phyloP scores from a whole-genome alignment of 169 alveolate genomes.

The Cryptosporidium ubiquitum region DNA sequence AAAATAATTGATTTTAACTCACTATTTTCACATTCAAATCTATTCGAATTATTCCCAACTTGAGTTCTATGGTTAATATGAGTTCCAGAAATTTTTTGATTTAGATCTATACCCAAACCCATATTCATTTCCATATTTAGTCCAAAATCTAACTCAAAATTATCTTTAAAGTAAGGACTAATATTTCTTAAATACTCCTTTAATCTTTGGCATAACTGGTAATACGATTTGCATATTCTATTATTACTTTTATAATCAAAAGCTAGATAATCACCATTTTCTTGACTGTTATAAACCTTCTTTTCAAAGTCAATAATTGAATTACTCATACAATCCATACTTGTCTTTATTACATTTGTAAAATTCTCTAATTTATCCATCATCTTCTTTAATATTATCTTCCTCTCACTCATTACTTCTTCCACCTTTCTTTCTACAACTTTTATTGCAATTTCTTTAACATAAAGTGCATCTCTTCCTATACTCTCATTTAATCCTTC shows the following conservation, averaged over 20 bases:
- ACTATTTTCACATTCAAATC: neutral
- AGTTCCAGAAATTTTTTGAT: neutral
- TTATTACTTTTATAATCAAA: conserved; percentile 10
- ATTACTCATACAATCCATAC: conserved; percentile 59
- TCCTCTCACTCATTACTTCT: conserved; percentile 45
- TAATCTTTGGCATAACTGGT: conserved; percentile 36
- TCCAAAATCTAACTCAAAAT: neutral
- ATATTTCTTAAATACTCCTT: conserved; percentile 28
- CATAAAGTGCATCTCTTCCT: conserved; percentile 19
- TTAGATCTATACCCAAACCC: neutral
- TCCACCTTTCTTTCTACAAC: conserved; percentile 26
- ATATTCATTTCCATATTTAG: neutral
- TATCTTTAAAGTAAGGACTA: conserved; percentile 15
- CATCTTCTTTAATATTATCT: conserved; percentile 2
- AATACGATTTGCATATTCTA: conserved; percentile 38
- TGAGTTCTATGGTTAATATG: neutral
- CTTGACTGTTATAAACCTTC: conserved; percentile 8
- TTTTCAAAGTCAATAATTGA: conserved; percentile 50
- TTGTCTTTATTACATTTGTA: conserved; percentile 40
- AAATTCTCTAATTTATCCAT: conserved; percentile 18
- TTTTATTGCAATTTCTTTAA: conserved; percentile 32
- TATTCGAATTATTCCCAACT: neutral
- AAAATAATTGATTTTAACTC: neutral
- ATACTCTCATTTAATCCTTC: neutral
- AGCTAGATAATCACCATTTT: neutral